Conservation (phyloP, 305 asterid genomes). For the Striga hermonthica region DNA sequence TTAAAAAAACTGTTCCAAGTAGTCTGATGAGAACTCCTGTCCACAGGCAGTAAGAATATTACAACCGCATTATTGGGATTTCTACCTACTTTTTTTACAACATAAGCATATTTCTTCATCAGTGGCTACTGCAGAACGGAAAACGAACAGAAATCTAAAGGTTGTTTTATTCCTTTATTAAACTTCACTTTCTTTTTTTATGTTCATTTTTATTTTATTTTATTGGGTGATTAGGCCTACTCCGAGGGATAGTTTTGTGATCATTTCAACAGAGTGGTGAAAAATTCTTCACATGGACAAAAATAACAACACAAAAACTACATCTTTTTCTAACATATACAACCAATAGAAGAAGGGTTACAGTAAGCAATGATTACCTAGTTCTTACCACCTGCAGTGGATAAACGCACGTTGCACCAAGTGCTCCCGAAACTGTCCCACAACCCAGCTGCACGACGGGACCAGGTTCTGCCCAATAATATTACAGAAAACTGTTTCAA, state of each 20-base stretch:
- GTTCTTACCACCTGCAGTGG: constrained; percentile 95
- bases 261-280: not conserved
- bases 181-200: not conserved
- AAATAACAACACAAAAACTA: not conserved
- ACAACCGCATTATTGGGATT: not conserved
- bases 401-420: constrained; percentile 94
- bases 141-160: not conserved
- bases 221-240: not conserved
- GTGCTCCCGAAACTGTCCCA: constrained; percentile 87
- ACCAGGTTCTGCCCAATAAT: constrained; percentile 71
- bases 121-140: not conserved
- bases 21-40: not conserved
- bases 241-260: not conserved
- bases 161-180: not conserved
- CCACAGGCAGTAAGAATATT: not conserved
- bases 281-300: not conserved
- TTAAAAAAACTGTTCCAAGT: not conserved
- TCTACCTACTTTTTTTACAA: not conserved
- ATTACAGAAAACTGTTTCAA: constrained; percentile 28
- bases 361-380: constrained; percentile 46
- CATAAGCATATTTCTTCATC: not conserved
- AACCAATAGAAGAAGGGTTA: constrained; percentile 2
- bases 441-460: constrained; percentile 84
- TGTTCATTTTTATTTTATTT: too few relatives aligned
- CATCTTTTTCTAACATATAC: not conserved